Conservation (phyloP, 2,329 filamentous ascomycete genomes). For the Lasiodiplodia sp. region DNA sequence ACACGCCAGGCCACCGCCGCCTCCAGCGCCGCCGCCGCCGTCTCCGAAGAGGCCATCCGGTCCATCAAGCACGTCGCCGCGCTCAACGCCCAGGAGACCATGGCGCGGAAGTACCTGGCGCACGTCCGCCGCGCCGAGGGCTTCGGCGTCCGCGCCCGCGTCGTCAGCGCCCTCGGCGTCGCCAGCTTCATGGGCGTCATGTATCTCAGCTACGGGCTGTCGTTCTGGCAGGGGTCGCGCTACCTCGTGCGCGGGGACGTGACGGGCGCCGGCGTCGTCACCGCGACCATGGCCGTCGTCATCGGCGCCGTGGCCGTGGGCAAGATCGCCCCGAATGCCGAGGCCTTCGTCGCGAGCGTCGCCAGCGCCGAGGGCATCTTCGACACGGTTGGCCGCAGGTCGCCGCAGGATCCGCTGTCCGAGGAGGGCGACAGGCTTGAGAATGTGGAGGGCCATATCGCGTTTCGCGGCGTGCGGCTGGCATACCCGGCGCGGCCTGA, state of each 20-base stretch:
- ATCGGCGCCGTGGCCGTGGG: not conserved
- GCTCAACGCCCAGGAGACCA: not conserved
- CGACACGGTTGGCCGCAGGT: not conserved
- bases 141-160: not conserved
- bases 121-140: not conserved
- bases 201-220: constrained; percentile 2
- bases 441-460: constrained; percentile 52
- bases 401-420: not conserved
- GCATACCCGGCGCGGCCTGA: constrained; percentile 92
- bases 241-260: not conserved
- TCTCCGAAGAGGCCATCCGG: constrained; percentile 2
- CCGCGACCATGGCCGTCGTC: not conserved
- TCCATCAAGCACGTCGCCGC: not conserved
- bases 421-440: not conserved
- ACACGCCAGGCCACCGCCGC: not conserved
- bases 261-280: not conserved
- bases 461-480: constrained; percentile 80
- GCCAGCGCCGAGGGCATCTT: not conserved
- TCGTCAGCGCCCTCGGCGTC: not conserved
- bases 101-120: not conserved
- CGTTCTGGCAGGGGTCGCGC: not conserved
- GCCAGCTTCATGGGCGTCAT: not conserved
- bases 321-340: not conserved
- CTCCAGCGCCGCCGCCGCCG: not conserved
- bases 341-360: not conserved